Conservation (phyloP, 1,284 basidiomycete species). For the Tilletia indica region DNA sequence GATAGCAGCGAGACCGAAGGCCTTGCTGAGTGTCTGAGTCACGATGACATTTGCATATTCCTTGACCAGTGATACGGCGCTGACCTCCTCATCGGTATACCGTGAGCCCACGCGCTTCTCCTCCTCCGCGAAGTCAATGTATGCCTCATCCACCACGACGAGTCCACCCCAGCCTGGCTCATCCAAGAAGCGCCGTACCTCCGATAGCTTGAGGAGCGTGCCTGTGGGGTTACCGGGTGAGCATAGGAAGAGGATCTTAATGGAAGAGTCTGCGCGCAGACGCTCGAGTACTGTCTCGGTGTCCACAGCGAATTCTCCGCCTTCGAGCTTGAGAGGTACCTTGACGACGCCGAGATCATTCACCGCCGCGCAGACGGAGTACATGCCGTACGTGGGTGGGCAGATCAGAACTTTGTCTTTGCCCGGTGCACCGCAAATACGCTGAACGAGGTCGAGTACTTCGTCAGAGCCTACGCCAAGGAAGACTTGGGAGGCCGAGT, state of each 20-base stretch:
- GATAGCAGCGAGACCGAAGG: conserved; percentile 92
- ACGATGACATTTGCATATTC: conserved; percentile 88
- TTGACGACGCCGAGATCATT: conserved; percentile 86
- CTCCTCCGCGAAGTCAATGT: conserved; percentile 78
- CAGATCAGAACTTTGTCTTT: conserved; percentile 67
- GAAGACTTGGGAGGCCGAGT: conserved; percentile 66
- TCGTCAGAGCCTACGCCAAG: conserved; percentile 97
- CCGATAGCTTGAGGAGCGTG: conserved; percentile 73
- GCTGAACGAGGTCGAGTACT: conserved; percentile 89
- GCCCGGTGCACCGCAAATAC: conserved; percentile 79
- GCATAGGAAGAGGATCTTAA: conserved; percentile 92
- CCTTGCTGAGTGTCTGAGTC: conserved; percentile 92
- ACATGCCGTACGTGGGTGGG: conserved; percentile 99
- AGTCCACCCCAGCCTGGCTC: conserved; percentile 83
- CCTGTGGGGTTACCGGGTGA: conserved; percentile 98
- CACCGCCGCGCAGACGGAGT: conserved; percentile 86
- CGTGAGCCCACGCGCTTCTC: conserved; percentile 44
- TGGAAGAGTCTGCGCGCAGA: conserved; percentile 54
- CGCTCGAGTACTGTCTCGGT: conserved; percentile 67
- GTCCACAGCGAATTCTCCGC: conserved; percentile 73
- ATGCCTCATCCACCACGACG: conserved; percentile 93
- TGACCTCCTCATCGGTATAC: conserved; percentile 58
- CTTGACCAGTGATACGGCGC: conserved; percentile 69
- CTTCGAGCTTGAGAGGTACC: conserved; percentile 72
- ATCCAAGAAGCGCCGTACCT: conserved; percentile 73